Evolutionary conservation across 1,139 yeast genomes (phyloP).

Genomic region (Petasospora fabianii): DNA sequence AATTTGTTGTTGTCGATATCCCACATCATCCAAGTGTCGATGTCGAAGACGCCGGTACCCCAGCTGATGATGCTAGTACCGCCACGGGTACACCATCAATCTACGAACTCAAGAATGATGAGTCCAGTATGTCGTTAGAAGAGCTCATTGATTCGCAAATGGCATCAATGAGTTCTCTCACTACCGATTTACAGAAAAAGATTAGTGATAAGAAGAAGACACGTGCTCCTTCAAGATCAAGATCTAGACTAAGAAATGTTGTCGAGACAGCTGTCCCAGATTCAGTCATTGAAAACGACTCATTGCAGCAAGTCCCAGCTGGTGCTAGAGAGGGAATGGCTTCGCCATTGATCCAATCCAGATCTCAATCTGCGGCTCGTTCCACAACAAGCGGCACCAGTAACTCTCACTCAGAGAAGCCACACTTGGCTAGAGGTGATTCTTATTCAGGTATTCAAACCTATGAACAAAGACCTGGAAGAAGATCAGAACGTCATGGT

Average conservation of each 20-base stretch:
- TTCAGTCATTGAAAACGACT: constrained; percentile 32
- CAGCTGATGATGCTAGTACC: constrained; percentile 3
- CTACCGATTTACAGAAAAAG: constrained; percentile 20
- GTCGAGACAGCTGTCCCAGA: constrained; percentile 26
- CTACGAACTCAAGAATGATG: constrained; percentile 16
- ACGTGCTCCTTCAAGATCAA: constrained; percentile 12
- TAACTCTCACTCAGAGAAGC: constrained; percentile 29
- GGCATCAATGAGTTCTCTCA: constrained; percentile 26
- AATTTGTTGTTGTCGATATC: constrained; percentile 24
- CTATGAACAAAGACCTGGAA: constrained; percentile 16
- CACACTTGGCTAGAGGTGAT: constrained; percentile 66
- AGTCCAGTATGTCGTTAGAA: constrained; percentile 19
- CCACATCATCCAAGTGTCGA: constrained; percentile 16
- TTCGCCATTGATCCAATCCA: constrained; percentile 41
- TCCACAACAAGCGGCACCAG: constrained; percentile 20
- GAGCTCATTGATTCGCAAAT: constrained; percentile 28
- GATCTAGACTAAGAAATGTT: constrained; percentile 18
- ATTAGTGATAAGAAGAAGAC: constrained; percentile 13
- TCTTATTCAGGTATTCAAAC: constrained; percentile 48
- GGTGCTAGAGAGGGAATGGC: constrained; percentile 39
- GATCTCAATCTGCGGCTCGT: constrained; percentile 33
- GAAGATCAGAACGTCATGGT: constrained; percentile 16
- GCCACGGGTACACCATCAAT: constrained; percentile 12
- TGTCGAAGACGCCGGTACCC: constrained; percentile 9
- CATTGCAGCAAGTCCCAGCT: constrained; percentile 35